Evolutionary conservation across 306 rosid species (phyloP).

Genomic region (Citrullus colocynthis): DNA sequence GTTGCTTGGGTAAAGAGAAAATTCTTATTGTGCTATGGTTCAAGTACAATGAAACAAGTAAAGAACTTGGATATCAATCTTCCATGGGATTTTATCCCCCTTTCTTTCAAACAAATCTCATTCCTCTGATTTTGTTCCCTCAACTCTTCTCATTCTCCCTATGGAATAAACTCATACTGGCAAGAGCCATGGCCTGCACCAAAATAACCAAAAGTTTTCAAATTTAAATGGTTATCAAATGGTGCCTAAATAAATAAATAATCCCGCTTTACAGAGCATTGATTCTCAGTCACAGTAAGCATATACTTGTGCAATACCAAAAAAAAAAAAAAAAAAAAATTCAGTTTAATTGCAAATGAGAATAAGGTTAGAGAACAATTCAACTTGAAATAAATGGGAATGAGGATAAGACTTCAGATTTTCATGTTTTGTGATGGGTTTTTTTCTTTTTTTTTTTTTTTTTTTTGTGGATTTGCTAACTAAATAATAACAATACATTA

Average conservation of each 20-base stretch:
- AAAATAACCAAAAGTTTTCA: background rate
- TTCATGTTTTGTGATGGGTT: background rate
- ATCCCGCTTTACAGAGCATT: background rate
- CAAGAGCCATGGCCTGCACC: slow-evolving; percentile 52
- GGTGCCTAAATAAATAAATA: background rate
- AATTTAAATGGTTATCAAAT: background rate
- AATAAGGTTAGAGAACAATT: background rate
- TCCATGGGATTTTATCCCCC: background rate
- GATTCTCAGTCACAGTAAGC: background rate
- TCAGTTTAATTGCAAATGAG: background rate
- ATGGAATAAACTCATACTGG: slow-evolving; percentile 37
- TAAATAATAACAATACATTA: background rate
- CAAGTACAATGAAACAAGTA: background rate
- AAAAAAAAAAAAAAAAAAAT: too few species aligned
- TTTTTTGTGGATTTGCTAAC: background rate
- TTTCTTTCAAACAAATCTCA: background rate
- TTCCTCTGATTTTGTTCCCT: background rate
- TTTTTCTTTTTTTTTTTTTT: too few species aligned
- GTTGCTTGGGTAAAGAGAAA: background rate
- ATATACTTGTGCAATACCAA: background rate
- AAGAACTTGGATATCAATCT: background rate
- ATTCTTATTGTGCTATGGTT: background rate
- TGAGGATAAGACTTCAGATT: background rate
- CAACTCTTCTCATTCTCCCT: slow-evolving; percentile 7
- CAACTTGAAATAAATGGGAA: background rate